Conservation (phyloP, 306 rosid genomes). For the Rosa rugosa region DNA sequence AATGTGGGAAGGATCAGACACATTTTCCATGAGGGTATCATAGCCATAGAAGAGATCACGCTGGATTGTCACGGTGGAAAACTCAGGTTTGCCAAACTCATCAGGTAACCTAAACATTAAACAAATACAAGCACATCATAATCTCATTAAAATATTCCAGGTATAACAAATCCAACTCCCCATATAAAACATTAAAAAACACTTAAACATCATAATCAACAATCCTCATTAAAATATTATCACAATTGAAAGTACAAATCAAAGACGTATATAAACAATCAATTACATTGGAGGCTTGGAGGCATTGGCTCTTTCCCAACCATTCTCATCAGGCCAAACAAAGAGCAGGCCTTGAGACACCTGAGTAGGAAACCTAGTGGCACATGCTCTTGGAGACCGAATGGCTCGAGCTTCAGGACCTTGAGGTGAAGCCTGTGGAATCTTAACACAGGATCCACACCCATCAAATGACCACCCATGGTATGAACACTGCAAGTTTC, state of each 20-base stretch:
- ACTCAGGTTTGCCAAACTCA: slow-evolving; percentile 77
- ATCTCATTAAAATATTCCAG: slow-evolving; percentile 13
- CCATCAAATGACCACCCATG: slow-evolving; percentile 98
- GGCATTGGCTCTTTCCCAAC: slow-evolving; percentile 87
- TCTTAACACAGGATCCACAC: slow-evolving; percentile 76
- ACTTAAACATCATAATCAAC: background rate
- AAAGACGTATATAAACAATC: slow-evolving; percentile 8
- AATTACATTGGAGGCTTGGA: slow-evolving; percentile 76
- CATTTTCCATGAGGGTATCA: slow-evolving; percentile 98
- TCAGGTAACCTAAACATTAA: slow-evolving; percentile 75
- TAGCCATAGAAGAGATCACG: slow-evolving; percentile 98
- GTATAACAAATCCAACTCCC: background rate
- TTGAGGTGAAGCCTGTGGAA: slow-evolving; percentile 85
- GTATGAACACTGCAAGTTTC: slow-evolving; percentile 94
- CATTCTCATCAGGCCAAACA: slow-evolving; percentile 98
- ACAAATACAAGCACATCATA: slow-evolving; percentile 10
- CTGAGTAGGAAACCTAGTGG: slow-evolving; percentile 68
- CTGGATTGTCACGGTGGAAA: slow-evolving; percentile 91
- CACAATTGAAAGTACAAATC: background rate
- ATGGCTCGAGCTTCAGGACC: slow-evolving; percentile 84
- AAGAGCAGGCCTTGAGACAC: slow-evolving; percentile 96
- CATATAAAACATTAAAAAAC: background rate
- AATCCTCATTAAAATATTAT: background rate
- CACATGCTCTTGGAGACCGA: slow-evolving; percentile 86
- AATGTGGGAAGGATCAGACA: slow-evolving; percentile 95